phyloP scores from a whole-genome alignment of 345 rosid species.

The Dipteronia sinensis region DNA sequence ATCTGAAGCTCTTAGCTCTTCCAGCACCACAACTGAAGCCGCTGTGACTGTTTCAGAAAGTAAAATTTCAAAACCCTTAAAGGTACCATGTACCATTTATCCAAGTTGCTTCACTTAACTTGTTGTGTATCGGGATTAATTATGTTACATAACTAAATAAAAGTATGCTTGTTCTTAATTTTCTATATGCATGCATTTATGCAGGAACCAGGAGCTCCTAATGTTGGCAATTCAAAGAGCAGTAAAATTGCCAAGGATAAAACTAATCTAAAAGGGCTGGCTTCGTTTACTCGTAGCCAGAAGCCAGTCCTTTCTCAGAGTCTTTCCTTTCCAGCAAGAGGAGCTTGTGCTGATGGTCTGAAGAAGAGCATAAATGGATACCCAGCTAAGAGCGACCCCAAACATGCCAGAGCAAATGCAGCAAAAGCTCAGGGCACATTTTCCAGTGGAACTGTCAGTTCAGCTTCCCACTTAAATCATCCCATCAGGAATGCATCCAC shows the following conservation, averaged over 20 bases:
- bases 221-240: slow-evolving; percentile 37
- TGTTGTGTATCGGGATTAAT: slow-evolving; percentile 17
- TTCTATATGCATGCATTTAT: not conserved
- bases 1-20: slow-evolving; percentile 32
- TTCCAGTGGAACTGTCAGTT: slow-evolving; percentile 35
- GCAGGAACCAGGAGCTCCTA: slow-evolving; percentile 42
- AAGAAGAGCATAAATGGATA: slow-evolving; percentile 62
- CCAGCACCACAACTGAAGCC: slow-evolving; percentile 29
- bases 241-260: slow-evolving; percentile 52
- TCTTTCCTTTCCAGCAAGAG: slow-evolving; percentile 67
- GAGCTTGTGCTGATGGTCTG: slow-evolving; percentile 39
- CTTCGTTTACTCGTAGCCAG: slow-evolving; percentile 43
- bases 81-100: slow-evolving; percentile 44
- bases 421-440: slow-evolving; percentile 26
- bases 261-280: slow-evolving; percentile 44
- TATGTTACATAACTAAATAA: not conserved
- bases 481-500: slow-evolving; percentile 29
- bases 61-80: slow-evolving; percentile 42
- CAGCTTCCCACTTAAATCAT: slow-evolving; percentile 29
- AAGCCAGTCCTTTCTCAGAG: slow-evolving; percentile 65
- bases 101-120: slow-evolving; percentile 19
- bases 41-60: slow-evolving; percentile 35
- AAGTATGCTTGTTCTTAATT: not conserved
- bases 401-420: slow-evolving; percentile 37
- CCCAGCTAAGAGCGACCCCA: slow-evolving; percentile 36